phyloP scores from a whole-genome alignment of 139 green algal genomes.

The Pleodorina starrii region DNA sequence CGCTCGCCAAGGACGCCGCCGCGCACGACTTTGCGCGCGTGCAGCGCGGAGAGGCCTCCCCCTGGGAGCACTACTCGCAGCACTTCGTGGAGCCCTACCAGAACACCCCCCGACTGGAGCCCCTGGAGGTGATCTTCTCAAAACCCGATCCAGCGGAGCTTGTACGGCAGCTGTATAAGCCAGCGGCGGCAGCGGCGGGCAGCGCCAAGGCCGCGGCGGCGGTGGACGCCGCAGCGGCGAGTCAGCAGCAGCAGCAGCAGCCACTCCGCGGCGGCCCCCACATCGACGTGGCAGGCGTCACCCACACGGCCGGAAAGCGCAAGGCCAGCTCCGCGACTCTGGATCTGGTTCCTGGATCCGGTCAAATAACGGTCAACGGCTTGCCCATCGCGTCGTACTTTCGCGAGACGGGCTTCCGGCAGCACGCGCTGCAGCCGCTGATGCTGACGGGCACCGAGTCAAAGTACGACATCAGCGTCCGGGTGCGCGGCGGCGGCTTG shows the following conservation, averaged over 20 bases:
- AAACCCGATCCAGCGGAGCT: conserved; percentile 3
- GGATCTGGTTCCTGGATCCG: conserved; percentile 67
- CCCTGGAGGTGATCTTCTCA: conserved; percentile 60
- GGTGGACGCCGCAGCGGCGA: background rate
- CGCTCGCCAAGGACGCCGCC: background rate
- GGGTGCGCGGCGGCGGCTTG: conserved; percentile 65
- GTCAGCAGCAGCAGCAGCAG: background rate
- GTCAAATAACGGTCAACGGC: conserved; percentile 84
- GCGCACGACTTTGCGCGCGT: conserved; percentile 43
- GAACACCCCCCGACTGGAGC: conserved; percentile 49
- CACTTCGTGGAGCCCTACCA: conserved; percentile 57
- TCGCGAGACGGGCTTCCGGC: conserved; percentile 65
- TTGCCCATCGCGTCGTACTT: conserved; percentile 84
- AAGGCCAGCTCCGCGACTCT: conserved; percentile 77
- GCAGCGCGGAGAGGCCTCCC: conserved; percentile 32
- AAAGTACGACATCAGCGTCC: conserved; percentile 78
- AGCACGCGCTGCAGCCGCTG: conserved; percentile 86
- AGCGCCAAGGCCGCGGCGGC: background rate
- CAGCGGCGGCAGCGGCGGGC: background rate
- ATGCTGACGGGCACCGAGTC: conserved; percentile 72
- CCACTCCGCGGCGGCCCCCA: conserved; percentile 1
- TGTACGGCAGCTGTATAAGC: background rate
- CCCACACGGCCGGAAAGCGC: conserved; percentile 66
- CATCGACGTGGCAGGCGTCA: conserved; percentile 39
- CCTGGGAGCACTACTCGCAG: conserved; percentile 62